phyloP scores from a whole-genome alignment of 2,329 filamentous ascomycete genomes.

The Fusarium buharicum region DNA sequence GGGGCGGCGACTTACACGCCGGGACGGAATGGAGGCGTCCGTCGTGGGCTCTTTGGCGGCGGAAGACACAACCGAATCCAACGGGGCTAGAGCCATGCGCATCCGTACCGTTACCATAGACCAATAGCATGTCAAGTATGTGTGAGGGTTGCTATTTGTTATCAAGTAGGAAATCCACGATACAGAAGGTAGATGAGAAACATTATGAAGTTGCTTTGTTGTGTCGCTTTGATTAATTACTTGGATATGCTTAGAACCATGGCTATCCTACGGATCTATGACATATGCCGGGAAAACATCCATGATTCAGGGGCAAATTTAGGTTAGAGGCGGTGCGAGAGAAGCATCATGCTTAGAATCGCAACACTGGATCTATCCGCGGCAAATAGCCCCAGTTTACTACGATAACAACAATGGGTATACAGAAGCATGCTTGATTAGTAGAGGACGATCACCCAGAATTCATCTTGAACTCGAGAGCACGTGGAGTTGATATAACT shows the following conservation, averaged over 20 bases:
- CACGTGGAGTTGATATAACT: constrained; percentile 1
- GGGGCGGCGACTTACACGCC: constrained; percentile 22
- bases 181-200: neutral
- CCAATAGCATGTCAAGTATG: constrained; percentile 6
- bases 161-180: constrained; percentile 4
- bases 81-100: constrained; percentile 20
- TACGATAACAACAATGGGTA: constrained; percentile 17
- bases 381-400: constrained; percentile 20
- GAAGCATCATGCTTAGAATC: constrained; percentile 9
- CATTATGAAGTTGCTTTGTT: constrained; percentile 2
- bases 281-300: constrained; percentile 19
- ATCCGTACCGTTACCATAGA: neutral
- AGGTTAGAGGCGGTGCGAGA: constrained; percentile 24
- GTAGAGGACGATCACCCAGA: constrained; percentile 15
- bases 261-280: constrained; percentile 1
- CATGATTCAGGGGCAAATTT: constrained; percentile 24
- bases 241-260: constrained; percentile 11
- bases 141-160: neutral
- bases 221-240: constrained; percentile 21
- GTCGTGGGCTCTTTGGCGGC: constrained; percentile 9
- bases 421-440: constrained; percentile 10
- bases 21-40: constrained; percentile 35
- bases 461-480: constrained; percentile 9
- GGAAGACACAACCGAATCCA: constrained; percentile 34
- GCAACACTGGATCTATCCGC: constrained; percentile 33